Evolutionary conservation across 73 alveolate species (phyloP).

Genomic region (Stentor roeselii): DNA sequence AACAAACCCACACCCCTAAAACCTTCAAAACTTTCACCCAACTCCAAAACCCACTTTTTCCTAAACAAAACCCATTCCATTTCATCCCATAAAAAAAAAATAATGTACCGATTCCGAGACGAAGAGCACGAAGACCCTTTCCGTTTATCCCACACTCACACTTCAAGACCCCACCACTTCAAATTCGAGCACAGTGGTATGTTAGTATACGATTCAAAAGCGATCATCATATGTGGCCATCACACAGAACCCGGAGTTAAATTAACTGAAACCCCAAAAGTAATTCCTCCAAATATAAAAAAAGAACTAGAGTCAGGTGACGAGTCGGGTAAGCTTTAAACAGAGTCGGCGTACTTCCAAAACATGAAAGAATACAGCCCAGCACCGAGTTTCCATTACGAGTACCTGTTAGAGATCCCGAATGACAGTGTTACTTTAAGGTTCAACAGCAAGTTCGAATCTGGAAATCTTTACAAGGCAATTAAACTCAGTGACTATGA

Average conservation of each 20-base stretch:
- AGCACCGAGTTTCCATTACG: neutral
- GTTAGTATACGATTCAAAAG: constrained; percentile 29
- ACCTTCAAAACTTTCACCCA: too few relatives aligned
- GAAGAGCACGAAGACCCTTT: neutral
- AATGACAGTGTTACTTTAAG: constrained; percentile 27
- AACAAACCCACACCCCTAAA: too few relatives aligned
- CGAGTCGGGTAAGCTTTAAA: neutral
- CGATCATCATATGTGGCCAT: neutral
- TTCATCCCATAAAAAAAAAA: too few relatives aligned
- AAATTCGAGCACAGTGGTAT: constrained; percentile 28
- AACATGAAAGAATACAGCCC: constrained; percentile 20
- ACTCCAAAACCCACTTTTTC: too few relatives aligned
- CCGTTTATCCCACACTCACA: neutral
- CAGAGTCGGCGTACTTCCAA: neutral
- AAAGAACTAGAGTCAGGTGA: constrained; percentile 11
- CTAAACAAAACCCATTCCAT: too few relatives aligned
- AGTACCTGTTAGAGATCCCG: neutral
- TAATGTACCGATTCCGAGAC: neutral
- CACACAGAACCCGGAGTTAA: neutral
- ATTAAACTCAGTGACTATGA: constrained; percentile 32
- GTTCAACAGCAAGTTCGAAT: constrained; percentile 49
- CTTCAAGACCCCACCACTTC: neutral
- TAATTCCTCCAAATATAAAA: neutral
- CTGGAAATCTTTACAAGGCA: constrained; percentile 42
- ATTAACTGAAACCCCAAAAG: neutral